Percentiles rank a stretch among this genome's conserved stretches.
These are phyloP conservation scores for Xylariaceae sp. DNA, from an alignment of 2,329 filamentous ascomycete species.

Conservation along the genomic window DNA sequence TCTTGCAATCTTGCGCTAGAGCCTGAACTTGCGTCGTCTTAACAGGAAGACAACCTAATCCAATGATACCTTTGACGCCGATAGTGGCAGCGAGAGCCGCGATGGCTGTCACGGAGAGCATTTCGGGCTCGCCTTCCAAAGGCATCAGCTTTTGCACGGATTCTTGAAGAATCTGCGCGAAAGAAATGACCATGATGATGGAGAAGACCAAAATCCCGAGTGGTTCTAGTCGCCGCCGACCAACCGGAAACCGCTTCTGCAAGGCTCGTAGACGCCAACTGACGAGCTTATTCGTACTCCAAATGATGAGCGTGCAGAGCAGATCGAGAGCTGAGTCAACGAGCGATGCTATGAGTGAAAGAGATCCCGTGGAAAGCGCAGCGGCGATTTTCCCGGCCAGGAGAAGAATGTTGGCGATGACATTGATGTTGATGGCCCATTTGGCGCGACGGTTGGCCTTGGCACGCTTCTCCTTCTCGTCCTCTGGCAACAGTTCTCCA, in stretches of 20 bases:
- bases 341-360: conserved; percentile 58
- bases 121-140: conserved; percentile 36
- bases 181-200: conserved; percentile 60
- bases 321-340: conserved; percentile 59
- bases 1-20: conserved; percentile 60
- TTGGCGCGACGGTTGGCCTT: conserved; percentile 44
- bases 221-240: conserved; percentile 52
- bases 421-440: conserved; percentile 52
- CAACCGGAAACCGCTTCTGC: conserved; percentile 53
- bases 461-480: conserved; percentile 44
- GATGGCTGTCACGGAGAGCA: conserved; percentile 49
- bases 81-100: conserved; percentile 54
- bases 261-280: conserved; percentile 49
- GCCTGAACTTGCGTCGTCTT: conserved; percentile 63
- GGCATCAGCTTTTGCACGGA: conserved; percentile 55
- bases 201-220: conserved; percentile 60
- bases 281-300: conserved; percentile 55
- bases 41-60: conserved; percentile 54
- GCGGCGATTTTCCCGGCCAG: conserved; percentile 52
- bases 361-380: conserved; percentile 50
- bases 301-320: conserved; percentile 57
- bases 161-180: conserved; percentile 57
- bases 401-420: conserved; percentile 55
- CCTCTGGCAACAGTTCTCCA: conserved; percentile 50
- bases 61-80: conserved; percentile 55